Conservation (phyloP, 148 eudicot genomes). For the Fallopia convolvulus region DNA sequence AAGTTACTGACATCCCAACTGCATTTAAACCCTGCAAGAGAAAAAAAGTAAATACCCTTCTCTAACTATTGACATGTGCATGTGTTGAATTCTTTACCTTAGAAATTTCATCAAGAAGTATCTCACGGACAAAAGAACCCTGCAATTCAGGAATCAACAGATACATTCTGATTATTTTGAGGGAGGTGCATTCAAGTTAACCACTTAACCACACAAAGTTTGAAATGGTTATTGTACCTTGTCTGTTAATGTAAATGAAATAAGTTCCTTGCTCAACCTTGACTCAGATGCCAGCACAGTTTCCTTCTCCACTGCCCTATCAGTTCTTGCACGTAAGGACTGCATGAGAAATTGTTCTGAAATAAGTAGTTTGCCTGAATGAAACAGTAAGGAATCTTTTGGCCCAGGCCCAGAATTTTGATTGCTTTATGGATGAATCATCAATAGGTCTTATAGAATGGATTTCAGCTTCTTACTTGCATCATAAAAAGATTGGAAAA, state of each 20-base stretch:
- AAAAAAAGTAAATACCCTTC: not conserved
- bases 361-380: not conserved
- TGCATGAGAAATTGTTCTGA: slow-evolving; percentile 22
- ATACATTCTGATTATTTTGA: not conserved
- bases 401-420: not conserved
- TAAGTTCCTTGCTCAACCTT: slow-evolving; percentile 47
- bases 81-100: slow-evolving; percentile 42
- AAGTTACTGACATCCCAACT: slow-evolving; percentile 63
- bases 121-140: slow-evolving; percentile 81
- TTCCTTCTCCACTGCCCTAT: slow-evolving; percentile 34
- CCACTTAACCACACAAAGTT: not conserved
- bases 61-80: not conserved
- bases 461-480: not conserved
- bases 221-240: slow-evolving; percentile 39
- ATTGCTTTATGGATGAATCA: not conserved
- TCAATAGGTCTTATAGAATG: not conserved
- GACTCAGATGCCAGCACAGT: slow-evolving; percentile 35
- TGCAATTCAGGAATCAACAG: slow-evolving; percentile 19
- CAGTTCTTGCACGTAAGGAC: slow-evolving; percentile 85
- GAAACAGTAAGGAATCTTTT: not conserved
- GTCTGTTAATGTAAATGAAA: slow-evolving; percentile 65
- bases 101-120: slow-evolving; percentile 75
- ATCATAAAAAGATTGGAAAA: not conserved
- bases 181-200: not conserved
- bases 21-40: slow-evolving; percentile 81